Base-by-base conservation (phyloP, 352 stramenopile species). In the Phytophthora boehmeriae region DNA sequence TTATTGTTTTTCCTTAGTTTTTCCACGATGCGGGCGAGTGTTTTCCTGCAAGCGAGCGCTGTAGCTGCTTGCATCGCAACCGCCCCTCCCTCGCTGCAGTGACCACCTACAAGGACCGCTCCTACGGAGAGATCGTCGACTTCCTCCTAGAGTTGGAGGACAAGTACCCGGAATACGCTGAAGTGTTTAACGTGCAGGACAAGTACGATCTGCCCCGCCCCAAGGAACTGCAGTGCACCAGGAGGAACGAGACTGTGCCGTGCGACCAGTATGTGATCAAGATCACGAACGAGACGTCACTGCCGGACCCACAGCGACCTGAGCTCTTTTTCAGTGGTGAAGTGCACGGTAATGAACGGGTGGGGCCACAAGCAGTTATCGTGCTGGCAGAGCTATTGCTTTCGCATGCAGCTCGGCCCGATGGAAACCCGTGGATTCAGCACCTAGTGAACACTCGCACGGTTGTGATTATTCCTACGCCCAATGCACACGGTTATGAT, bases 251-350 rank as follows among this genome's bases (percentile, higher is more conserved):
- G 19, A 75, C 55, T 2, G 66, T 65, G 25, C 69, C 79, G 2
- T 95, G 88, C 45, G 69, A 85, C 43, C 85, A 95, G 52, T 94
- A 89, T 52, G 77, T 95, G 27, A 73, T 96, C 55, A 86, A 90
- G 53, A 90, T 97, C 69, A 96, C 88, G 8, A 80, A 97, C 42
- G 68, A 92, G 49, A 48, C 68, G 19, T 87, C 74, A 8, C 53
- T 95, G 22, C 70, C 79, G 1, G 78, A 91, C 8, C 56, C 81
- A 0, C 59, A 78, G 16, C 75, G 97, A 4, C 96, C 97, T 0
- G 90, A 99, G 60, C 79, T 98, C 1, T 98, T 98, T 58, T 92
- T 98, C 55, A 98, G 85, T 42, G 97, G 97, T 11, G 83, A 86
- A 20, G 78, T 99, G 1, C 96, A 99, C 68, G 97, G 97, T 6